Evolutionary conservation across 2,329 filamentous ascomycete genomes (phyloP).

Genomic region (Metarhizium humberi): DNA sequence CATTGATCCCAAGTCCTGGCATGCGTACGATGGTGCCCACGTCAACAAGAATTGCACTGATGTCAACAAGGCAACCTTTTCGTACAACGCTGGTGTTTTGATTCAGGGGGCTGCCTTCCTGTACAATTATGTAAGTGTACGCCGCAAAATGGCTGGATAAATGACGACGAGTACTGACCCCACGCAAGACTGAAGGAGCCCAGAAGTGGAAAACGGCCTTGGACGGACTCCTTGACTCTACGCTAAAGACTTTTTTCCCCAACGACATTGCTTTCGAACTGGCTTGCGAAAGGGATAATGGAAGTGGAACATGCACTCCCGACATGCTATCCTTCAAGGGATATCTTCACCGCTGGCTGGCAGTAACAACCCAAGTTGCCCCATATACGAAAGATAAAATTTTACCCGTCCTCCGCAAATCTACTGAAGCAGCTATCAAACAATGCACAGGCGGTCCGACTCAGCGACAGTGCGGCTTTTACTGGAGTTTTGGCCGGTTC

Average conservation of each 20-base stretch:
- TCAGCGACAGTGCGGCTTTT: conserved; percentile 53
- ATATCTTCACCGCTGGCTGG: conserved; percentile 57
- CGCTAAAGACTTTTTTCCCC: conserved; percentile 43
- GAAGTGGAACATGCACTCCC: conserved; percentile 48
- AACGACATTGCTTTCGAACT: conserved; percentile 55
- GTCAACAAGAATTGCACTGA: conserved; percentile 49
- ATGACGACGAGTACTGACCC: conserved; percentile 8
- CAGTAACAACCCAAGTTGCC: conserved; percentile 50
- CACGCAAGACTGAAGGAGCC: conserved; percentile 37
- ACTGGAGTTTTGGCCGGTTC: conserved; percentile 43
- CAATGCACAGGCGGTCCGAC: conserved; percentile 52
- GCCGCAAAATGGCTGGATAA: too few relatives aligned
- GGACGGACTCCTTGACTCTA: conserved; percentile 42
- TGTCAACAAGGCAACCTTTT: conserved; percentile 55
- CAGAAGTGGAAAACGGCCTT: conserved; percentile 46
- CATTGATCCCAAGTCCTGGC: conserved; percentile 49
- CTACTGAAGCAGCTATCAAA: conserved; percentile 48
- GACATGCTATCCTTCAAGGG: conserved; percentile 70
- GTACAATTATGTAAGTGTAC: conserved; percentile 49
- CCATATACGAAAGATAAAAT: conserved; percentile 48
- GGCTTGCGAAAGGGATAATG: conserved; percentile 53
- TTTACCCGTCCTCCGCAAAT: conserved; percentile 46
- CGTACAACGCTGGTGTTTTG: conserved; percentile 55
- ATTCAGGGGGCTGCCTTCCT: conserved; percentile 57
- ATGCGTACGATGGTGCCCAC: conserved; percentile 56